Evolutionary conservation across 2,329 filamentous ascomycete genomes (phyloP).

Genomic region (Truncatella angustata): DNA sequence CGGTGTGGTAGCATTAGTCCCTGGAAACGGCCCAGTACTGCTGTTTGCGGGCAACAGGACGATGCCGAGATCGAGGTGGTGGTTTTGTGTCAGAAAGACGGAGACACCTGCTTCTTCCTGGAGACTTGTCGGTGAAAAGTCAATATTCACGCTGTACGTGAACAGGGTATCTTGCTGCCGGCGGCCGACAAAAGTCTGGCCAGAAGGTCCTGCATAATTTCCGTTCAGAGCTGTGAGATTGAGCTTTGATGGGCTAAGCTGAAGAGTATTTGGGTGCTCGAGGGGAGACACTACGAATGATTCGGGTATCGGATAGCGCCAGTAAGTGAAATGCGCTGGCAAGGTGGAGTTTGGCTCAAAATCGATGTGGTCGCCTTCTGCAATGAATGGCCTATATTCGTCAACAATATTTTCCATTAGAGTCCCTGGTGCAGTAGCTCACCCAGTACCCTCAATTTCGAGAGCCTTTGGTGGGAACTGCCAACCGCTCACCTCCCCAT

Average conservation of each 20-base stretch:
- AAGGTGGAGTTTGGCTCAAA: conserved; percentile 43
- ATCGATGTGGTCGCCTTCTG: conserved; percentile 41
- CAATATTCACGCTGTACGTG: conserved; percentile 44
- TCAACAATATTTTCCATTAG: conserved; percentile 8
- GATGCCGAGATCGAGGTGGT: conserved; percentile 48
- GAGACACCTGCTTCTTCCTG: conserved; percentile 53
- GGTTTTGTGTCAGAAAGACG: conserved; percentile 51
- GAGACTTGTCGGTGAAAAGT: conserved; percentile 34
- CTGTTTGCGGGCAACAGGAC: conserved; percentile 31
- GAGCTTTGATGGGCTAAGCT: conserved; percentile 44
- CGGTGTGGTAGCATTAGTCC: conserved; percentile 10
- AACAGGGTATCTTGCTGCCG: conserved; percentile 56
- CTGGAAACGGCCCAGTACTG: conserved; percentile 20
- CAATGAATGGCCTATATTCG: conserved; percentile 37
- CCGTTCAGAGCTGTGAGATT: conserved; percentile 55
- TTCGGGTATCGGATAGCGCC: conserved; percentile 47
- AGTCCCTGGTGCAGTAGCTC: conserved; percentile 17
- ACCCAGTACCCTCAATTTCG: conserved; percentile 25
- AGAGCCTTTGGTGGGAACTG: conserved; percentile 14
- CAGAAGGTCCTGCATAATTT: conserved; percentile 42
- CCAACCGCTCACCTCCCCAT: conserved; percentile 34
- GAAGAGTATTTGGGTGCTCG: conserved; percentile 41
- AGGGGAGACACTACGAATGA: conserved; percentile 45
- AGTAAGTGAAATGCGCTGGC: conserved; percentile 55
- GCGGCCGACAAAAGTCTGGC: conserved; percentile 52